phyloP scores from a whole-genome alignment of 129 eudicot species.

The Artemisia annua region DNA sequence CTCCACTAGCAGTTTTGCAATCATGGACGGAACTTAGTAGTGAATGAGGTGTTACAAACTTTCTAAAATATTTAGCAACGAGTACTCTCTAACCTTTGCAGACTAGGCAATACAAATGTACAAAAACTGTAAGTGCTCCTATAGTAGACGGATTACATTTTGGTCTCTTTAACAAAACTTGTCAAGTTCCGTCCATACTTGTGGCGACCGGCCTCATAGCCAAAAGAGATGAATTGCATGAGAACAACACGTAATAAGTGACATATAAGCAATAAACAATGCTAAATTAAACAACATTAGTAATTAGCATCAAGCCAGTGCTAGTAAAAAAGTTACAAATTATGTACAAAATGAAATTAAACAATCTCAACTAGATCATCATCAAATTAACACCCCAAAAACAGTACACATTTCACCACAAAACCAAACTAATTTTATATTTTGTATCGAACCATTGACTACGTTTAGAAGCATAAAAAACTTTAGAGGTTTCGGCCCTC shows the following conservation, averaged over 20 bases:
- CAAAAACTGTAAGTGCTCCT: too few relatives aligned
- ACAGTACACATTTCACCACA: not conserved
- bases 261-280: not conserved
- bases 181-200: too few relatives aligned
- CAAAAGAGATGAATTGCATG: too few relatives aligned
- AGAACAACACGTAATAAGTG: not conserved
- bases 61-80: too few relatives aligned
- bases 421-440: constrained; percentile 23
- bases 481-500: constrained; percentile 8
- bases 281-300: not conserved
- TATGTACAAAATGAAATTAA: not conserved
- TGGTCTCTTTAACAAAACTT: too few relatives aligned
- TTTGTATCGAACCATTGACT: not conserved
- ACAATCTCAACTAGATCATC: not conserved
- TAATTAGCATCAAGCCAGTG: not conserved
- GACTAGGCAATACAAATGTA: too few relatives aligned
- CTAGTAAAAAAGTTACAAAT: not conserved
- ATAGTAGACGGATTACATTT: too few relatives aligned
- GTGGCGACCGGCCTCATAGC: too few relatives aligned
- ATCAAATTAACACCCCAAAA: not conserved
- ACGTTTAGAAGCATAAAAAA: constrained; percentile 8
- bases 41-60: too few relatives aligned
- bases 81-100: too few relatives aligned
- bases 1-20: too few relatives aligned
- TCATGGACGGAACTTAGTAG: too few relatives aligned